Evolutionary conservation across 768 basidiomycete genomes (phyloP).

Genomic region (Sarcodon aspratus): DNA sequence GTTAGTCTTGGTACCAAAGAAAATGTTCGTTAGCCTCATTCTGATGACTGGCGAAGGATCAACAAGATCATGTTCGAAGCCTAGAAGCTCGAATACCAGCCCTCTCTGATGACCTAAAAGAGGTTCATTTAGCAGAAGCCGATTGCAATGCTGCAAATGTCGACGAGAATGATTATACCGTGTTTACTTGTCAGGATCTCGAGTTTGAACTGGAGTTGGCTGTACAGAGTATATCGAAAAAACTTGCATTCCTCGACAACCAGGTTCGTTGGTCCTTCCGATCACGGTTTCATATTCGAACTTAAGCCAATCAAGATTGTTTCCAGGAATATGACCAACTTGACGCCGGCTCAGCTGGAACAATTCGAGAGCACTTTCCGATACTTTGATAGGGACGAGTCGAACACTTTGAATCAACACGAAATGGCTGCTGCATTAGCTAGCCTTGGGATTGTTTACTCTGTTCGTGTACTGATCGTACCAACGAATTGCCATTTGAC

Average conservation of each 20-base stretch:
- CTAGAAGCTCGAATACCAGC: slow-evolving; percentile 61
- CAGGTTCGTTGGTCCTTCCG: slow-evolving; percentile 41
- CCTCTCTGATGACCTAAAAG: slow-evolving; percentile 42
- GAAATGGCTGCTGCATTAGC: slow-evolving; percentile 94
- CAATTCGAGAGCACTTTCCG: slow-evolving; percentile 97
- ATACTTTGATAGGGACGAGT: slow-evolving; percentile 91
- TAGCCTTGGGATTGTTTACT: slow-evolving; percentile 88
- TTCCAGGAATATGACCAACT: slow-evolving; percentile 85
- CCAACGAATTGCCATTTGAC: neutral
- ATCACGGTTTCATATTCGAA: neutral
- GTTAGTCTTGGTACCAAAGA: slow-evolving; percentile 20
- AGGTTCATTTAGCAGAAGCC: slow-evolving; percentile 52
- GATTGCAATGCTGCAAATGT: slow-evolving; percentile 83
- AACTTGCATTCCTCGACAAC: slow-evolving; percentile 94
- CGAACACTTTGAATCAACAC: slow-evolving; percentile 72
- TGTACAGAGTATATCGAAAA: slow-evolving; percentile 71
- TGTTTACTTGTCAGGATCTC: slow-evolving; percentile 81
- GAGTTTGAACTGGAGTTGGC: slow-evolving; percentile 83
- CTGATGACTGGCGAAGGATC: slow-evolving; percentile 33
- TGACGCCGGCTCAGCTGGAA: slow-evolving; percentile 92
- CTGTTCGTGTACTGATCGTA: slow-evolving; percentile 30
- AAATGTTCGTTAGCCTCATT: too few relatives aligned
- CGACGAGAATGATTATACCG: slow-evolving; percentile 94
- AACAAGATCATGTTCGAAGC: slow-evolving; percentile 55
- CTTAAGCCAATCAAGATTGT: slow-evolving; percentile 53